Percentiles rank a stretch among this genome's conserved stretches.
phyloP scores from a whole-genome alignment of 2,329 filamentous ascomycete genomes.

The Talaromyces sp. region DNA sequence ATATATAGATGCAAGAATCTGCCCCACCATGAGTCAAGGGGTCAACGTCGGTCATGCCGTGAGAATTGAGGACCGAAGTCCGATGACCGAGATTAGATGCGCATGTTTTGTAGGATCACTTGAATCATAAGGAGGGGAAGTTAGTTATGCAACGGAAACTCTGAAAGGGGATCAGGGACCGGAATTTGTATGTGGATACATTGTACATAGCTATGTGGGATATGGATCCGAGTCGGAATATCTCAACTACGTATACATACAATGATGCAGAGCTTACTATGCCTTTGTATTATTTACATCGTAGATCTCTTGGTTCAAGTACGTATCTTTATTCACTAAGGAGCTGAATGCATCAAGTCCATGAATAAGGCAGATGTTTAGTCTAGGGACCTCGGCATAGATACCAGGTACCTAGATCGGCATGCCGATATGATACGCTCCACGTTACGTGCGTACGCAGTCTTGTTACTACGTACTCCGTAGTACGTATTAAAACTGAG shows the following conservation, averaged over 20 bases:
- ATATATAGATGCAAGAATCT: neutral
- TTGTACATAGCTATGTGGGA: too few species aligned
- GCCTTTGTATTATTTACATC: neutral
- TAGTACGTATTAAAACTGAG: neutral
- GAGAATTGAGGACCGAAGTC: neutral
- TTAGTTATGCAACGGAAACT: neutral
- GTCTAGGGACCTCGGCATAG: neutral
- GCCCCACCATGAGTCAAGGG: neutral
- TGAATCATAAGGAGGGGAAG: neutral
- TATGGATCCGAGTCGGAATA: too few species aligned
- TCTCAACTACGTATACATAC: too few species aligned
- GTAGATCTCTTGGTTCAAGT: too few species aligned
- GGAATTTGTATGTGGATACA: too few species aligned
- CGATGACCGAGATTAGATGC: neutral
- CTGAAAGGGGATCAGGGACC: neutral
- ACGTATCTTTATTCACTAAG: too few species aligned
- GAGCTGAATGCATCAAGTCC: neutral
- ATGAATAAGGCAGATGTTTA: neutral
- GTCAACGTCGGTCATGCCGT: neutral
- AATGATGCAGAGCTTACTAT: too few species aligned
- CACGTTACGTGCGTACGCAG: neutral
- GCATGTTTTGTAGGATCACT: too few species aligned
- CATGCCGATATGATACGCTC: neutral
- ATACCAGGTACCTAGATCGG: neutral
- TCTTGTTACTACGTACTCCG: neutral